phyloP scores from a whole-genome alignment of 1,139 yeast genomes.

The Geotrichum aggregatum region DNA sequence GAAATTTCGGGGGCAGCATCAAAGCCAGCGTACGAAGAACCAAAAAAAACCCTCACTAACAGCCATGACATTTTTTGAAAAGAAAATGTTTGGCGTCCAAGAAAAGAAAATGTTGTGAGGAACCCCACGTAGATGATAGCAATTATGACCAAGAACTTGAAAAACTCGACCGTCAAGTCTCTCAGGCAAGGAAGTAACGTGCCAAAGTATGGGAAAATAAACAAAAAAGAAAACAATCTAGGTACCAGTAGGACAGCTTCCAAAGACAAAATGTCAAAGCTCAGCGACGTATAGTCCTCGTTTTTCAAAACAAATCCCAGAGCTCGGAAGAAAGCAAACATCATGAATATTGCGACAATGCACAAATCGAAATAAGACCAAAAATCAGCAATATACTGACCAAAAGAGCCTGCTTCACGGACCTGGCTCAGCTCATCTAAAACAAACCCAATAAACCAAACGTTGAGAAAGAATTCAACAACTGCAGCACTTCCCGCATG shows the following conservation, averaged over 20 bases:
- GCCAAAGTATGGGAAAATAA: slow-evolving; percentile 38
- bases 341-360: slow-evolving; percentile 31
- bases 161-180: slow-evolving; percentile 35
- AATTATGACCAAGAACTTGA: slow-evolving; percentile 35
- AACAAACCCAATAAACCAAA: slow-evolving; percentile 38
- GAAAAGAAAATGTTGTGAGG: slow-evolving; percentile 36
- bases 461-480: slow-evolving; percentile 32
- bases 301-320: slow-evolving; percentile 24
- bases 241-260: slow-evolving; percentile 37
- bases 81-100: slow-evolving; percentile 34
- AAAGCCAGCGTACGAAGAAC: slow-evolving; percentile 35
- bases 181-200: slow-evolving; percentile 37
- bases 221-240: slow-evolving; percentile 34
- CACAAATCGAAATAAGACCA: slow-evolving; percentile 36
- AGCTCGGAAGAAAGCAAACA: slow-evolving; percentile 29
- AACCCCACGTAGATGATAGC: slow-evolving; percentile 37
- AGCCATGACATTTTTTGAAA: slow-evolving; percentile 36
- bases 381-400: slow-evolving; percentile 33
- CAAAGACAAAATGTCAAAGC: slow-evolving; percentile 35
- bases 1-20: slow-evolving; percentile 35
- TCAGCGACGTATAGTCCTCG: slow-evolving; percentile 26
- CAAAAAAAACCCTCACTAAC: slow-evolving; percentile 37
- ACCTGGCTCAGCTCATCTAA: slow-evolving; percentile 36
- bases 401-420: slow-evolving; percentile 34
- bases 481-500: slow-evolving; percentile 16